Conservation (phyloP, 1,284 basidiomycete genomes). For the Papiliotrema flavescens region DNA sequence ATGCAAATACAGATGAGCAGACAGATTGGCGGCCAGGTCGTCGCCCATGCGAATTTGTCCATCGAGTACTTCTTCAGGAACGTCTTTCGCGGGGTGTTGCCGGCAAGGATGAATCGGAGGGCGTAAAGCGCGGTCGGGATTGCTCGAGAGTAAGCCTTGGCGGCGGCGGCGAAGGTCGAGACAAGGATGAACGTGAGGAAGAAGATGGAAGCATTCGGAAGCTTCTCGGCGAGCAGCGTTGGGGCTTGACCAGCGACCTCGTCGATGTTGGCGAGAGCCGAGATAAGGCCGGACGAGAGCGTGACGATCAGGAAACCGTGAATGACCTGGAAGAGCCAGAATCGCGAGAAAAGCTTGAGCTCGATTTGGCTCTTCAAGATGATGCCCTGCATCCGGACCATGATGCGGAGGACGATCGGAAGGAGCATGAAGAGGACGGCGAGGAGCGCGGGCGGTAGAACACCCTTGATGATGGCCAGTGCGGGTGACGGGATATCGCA, state of each 20-base stretch:
- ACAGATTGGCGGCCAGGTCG: conserved; percentile 40
- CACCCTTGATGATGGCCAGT: conserved; percentile 84
- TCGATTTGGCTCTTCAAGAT: conserved; percentile 66
- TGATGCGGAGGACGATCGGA: conserved; percentile 69
- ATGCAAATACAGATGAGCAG: conserved; percentile 43
- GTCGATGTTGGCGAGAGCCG: conserved; percentile 61
- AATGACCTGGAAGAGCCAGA: conserved; percentile 87
- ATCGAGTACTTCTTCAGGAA: conserved; percentile 43
- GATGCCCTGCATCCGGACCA: conserved; percentile 44
- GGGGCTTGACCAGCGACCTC: conserved; percentile 63
- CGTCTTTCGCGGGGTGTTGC: conserved; percentile 74
- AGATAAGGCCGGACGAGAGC: conserved; percentile 72
- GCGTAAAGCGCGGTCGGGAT: conserved; percentile 76
- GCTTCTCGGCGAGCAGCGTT: conserved; percentile 63
- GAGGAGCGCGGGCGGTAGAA: conserved; percentile 78
- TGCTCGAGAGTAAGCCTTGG: conserved; percentile 74
- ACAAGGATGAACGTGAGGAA: conserved; percentile 72
- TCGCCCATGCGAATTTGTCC: conserved; percentile 37
- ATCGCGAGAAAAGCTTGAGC: conserved; percentile 84
- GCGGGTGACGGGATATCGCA: conserved; percentile 59
- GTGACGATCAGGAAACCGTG: conserved; percentile 89
- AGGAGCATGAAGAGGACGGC: conserved; percentile 88
- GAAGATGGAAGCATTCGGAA: conserved; percentile 85
- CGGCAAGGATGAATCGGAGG: conserved; percentile 76
- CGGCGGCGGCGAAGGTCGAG: conserved; percentile 63